Base-by-base conservation (phyloP, 805 yeast species). In the Metschnikowia aberdeeniae region DNA sequence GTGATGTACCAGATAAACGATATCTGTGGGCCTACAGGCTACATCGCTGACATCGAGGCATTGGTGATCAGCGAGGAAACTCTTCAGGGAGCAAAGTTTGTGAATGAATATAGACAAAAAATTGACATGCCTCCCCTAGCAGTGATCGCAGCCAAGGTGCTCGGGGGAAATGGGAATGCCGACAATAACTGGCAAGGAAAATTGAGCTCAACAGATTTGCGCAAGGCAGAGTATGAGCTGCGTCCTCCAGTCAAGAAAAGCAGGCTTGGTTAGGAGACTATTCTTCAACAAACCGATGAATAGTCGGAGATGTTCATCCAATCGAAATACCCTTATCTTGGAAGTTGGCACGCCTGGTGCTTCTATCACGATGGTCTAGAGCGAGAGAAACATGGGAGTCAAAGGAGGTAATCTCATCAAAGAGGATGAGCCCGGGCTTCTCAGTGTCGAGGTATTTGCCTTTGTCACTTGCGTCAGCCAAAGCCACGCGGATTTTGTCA, bases 21-120 rank as follows among this genome's bases (percentile, higher is more conserved):
- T 60, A 76, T 90, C 0, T 89, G 95, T 65, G 99, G 99, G 0
- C 99, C 98, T 4, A 89, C 99, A 0, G 96, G 89, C 0, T 73
- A 76, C 10, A 73, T 85, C 2, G 72, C 74, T 11, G 82, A 81
- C 40, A 87, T 93, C 33, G 86, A 90, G 53, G 84, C 89, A 0
- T 72, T 93, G 34, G 81, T 92, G 0, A 80, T 93, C 3, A 87
- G 96, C 52, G 72, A 79, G 36, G 99, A 93, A 57, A 84, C 97
- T 0, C 64, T 72, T 0, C 60, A 73, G 8, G 98, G 98, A 2
- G 98, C 87, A 0, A 76, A 68, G 0, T 70, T 72, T 45, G 84
- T 93, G 36, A 93, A 95, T 58, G 68, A 78, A 11, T 73, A 73
- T 32, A 76, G 99, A 53, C 42, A 46, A 5, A 78, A 75, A 27